These are phyloP conservation scores for Penicillium cinerascens DNA, from an alignment of 495 filamentous ascomycete genomes.

Conservation along the genomic window DNA sequence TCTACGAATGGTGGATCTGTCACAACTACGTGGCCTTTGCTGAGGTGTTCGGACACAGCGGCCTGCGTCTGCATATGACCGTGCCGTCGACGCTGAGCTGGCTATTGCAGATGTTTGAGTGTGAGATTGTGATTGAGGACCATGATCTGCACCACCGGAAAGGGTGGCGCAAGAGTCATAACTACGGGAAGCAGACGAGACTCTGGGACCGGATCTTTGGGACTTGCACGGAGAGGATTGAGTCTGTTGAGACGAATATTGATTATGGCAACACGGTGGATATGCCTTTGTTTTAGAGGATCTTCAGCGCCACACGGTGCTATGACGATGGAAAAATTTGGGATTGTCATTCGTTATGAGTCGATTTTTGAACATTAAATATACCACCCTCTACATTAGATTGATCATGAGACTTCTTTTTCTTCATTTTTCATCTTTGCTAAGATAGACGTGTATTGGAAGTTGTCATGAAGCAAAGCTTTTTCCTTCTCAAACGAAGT, in stretches of 20 bases:
- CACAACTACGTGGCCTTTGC: slow-evolving; percentile 40
- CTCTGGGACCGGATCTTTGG: slow-evolving; percentile 44
- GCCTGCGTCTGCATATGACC: slow-evolving; percentile 34
- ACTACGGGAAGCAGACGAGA: slow-evolving; percentile 44
- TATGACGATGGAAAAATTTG: neutral
- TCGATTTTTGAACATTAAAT: neutral
- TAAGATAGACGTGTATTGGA: no score
- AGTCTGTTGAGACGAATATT: slow-evolving; percentile 31
- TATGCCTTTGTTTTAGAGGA: slow-evolving; percentile 27
- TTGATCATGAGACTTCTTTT: no score
- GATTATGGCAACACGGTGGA: slow-evolving; percentile 34
- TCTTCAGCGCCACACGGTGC: neutral
- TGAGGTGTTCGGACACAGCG: slow-evolving; percentile 40
- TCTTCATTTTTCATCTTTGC: no score
- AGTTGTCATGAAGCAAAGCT: no score
- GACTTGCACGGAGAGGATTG: slow-evolving; percentile 35
- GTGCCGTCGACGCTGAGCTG: slow-evolving; percentile 35
- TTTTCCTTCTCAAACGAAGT: no score
- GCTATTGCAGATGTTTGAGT: slow-evolving; percentile 31
- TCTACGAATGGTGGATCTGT: slow-evolving; percentile 46
- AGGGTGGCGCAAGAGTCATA: slow-evolving; percentile 43
- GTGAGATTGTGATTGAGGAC: slow-evolving; percentile 43
- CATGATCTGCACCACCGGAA: slow-evolving; percentile 45
- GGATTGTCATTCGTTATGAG: neutral
- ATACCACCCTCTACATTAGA: no score